Conservation (phyloP, 23 red algal genomes). For the Porphyridium purpureum region DNA sequence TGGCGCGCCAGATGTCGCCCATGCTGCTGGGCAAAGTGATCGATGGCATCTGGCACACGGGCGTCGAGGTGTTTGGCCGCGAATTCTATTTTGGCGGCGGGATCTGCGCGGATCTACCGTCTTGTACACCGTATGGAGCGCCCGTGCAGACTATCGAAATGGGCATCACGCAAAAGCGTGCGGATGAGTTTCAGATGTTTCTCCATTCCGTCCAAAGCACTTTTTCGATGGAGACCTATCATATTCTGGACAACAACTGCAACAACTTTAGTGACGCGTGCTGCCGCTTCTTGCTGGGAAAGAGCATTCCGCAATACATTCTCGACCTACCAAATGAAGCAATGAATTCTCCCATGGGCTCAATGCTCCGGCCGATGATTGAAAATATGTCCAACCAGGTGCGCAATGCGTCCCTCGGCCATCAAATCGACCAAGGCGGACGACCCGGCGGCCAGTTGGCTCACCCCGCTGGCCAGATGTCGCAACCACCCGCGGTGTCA, state of each 20-base stretch:
- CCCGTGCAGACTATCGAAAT: constrained; percentile 23
- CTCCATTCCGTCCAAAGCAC: constrained; percentile 23
- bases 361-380: constrained; percentile 63
- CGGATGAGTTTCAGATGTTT: constrained; percentile 46
- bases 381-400: constrained; percentile 42
- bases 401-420: constrained; percentile 29
- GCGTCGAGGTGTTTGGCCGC: constrained; percentile 46
- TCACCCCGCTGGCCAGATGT: neutral
- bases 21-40: constrained; percentile 58
- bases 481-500: no score
- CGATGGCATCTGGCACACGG: constrained; percentile 91
- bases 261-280: constrained; percentile 82
- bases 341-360: constrained; percentile 52
- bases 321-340: constrained; percentile 63
- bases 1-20: constrained; percentile 57
- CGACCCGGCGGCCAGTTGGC: neutral
- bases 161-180: constrained; percentile 41
- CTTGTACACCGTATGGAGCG: constrained; percentile 60
- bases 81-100: constrained; percentile 98
- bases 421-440: constrained; percentile 10
- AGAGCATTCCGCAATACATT: constrained; percentile 63
- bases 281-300: constrained; percentile 48
- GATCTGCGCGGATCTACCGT: constrained; percentile 58
- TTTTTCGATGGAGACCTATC: constrained; percentile 48
- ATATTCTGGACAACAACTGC: constrained; percentile 88